Base-by-base conservation (phyloP, 164 flowering plant species). In the Vitis riparia region DNA sequence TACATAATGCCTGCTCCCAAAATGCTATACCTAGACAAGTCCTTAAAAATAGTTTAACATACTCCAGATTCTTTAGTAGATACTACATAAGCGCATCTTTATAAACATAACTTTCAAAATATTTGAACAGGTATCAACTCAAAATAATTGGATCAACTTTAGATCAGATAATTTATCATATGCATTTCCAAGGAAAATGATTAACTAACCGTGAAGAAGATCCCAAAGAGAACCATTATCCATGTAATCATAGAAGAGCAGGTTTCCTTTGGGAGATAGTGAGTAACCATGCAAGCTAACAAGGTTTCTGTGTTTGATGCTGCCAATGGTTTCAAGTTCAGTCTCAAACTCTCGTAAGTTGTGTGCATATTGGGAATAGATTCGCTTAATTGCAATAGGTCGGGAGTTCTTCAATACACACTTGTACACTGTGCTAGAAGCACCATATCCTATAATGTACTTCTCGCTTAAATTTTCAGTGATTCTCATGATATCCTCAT, bases 221-320 rank as follows among this genome's bases (percentile, higher is more conserved):
- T 90, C 97, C 98, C 98, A 95, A 0, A 95, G 88, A 10, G 97
- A 91, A 12, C 98, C 99, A 81, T 95, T 95, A 29, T 78, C 91
- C 99, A 93, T 95, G 84, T 89, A 95, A 71, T 95, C 99, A 55
- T 91, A 95, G 79, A 93, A 90, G 50, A 95, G 91, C 48, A 93
- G 91, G 69, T 95, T 90, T 12, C 97, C 97, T 63, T 19, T 64
- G 1, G 93, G 92, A 15, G 97, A 86, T 32, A 88, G 72, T 4
- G 96, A 82, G 69, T 93, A 95, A 4, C 98, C 98, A 85, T 91
- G 94, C 75, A 95, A 71, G 80, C 96, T 84, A 62, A 93, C 96
- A 68, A 95, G 83, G 73, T 94, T 93, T 73, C 99, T 73, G 65
- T 94, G 99, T 67, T 84, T 85, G 74, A 94, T 94, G 78, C 96